phyloP scores from a whole-genome alignment of 352 stramenopile genomes.

The Globisporangium barbulae region DNA sequence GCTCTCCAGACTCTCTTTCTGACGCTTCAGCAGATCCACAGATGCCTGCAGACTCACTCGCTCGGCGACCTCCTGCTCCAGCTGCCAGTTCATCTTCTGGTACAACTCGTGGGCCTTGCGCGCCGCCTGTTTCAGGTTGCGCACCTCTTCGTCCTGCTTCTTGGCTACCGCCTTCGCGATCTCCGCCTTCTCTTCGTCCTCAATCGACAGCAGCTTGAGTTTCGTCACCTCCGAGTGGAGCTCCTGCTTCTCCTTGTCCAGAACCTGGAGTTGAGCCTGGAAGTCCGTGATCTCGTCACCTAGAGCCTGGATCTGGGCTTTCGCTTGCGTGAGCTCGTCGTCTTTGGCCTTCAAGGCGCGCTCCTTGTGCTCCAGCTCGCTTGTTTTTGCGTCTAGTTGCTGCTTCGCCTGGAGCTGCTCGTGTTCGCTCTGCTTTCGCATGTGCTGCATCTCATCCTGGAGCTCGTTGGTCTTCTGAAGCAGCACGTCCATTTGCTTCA shows the following conservation, averaged over 20 bases:
- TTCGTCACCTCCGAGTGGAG: slow-evolving; percentile 31
- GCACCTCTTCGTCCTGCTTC: slow-evolving; percentile 56
- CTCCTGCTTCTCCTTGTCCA: slow-evolving; percentile 35
- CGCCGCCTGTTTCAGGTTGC: slow-evolving; percentile 47
- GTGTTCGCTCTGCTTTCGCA: slow-evolving; percentile 3
- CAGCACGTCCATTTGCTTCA: slow-evolving; percentile 46
- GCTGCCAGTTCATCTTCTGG: slow-evolving; percentile 46
- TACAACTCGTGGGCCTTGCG: slow-evolving; percentile 62
- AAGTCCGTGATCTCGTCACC: slow-evolving; percentile 21
- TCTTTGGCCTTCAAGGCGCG: slow-evolving; percentile 23
- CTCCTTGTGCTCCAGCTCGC: slow-evolving; percentile 25
- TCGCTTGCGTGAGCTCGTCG: slow-evolving; percentile 26
- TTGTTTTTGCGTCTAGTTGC: background rate
- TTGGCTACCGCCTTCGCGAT: slow-evolving; percentile 31
- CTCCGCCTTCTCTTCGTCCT: slow-evolving; percentile 52
- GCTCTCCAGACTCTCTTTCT: slow-evolving; percentile 37
- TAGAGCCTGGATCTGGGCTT: slow-evolving; percentile 26
- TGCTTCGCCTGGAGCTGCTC: slow-evolving; percentile 2
- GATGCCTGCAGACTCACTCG: slow-evolving; percentile 38
- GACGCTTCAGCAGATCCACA: slow-evolving; percentile 33
- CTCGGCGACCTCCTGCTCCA: slow-evolving; percentile 52
- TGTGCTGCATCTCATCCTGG: slow-evolving; percentile 33
- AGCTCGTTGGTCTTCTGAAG: slow-evolving; percentile 31
- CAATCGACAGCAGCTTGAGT: slow-evolving; percentile 32
- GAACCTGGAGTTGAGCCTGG: slow-evolving; percentile 15